Evolutionary conservation across 768 basidiomycete genomes (phyloP).

Genomic region (Russula earlei): DNA sequence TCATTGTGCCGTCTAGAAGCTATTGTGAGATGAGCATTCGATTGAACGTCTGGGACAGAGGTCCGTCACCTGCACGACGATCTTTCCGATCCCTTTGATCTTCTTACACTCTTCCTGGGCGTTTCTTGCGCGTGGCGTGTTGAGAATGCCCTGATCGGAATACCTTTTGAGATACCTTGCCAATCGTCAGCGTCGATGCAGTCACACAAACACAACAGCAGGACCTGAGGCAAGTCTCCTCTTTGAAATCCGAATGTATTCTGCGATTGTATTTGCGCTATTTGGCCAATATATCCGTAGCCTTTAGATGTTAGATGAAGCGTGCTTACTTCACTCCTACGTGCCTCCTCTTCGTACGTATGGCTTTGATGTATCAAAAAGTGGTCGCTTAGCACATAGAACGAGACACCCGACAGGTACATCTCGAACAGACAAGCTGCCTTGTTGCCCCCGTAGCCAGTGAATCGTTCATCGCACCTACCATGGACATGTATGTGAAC

Average conservation of each 20-base stretch:
- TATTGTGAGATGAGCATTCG: neutral
- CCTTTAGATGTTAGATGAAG: neutral
- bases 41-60: neutral
- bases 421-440: conserved; percentile 89
- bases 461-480: conserved; percentile 87
- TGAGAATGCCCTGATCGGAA: conserved; percentile 15
- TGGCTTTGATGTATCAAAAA: conserved; percentile 87
- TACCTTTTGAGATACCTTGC: conserved; percentile 16
- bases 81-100: conserved; percentile 16
- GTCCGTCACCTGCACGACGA: conserved; percentile 17
- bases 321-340: conserved; percentile 52
- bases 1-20: conserved; percentile 5
- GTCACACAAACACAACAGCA: neutral
- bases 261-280: conserved; percentile 70
- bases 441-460: conserved; percentile 89
- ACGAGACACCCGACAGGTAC: conserved; percentile 78
- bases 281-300: neutral
- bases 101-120: conserved; percentile 18
- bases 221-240: conserved; percentile 63
- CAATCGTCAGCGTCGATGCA: neutral
- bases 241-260: conserved; percentile 68
- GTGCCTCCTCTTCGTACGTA: conserved; percentile 63
- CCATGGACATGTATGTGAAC: neutral
- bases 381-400: conserved; percentile 77
- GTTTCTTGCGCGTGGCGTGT: conserved; percentile 13